phyloP scores from a whole-genome alignment of 2,329 filamentous ascomycete genomes.

The Botrytis aclada region DNA sequence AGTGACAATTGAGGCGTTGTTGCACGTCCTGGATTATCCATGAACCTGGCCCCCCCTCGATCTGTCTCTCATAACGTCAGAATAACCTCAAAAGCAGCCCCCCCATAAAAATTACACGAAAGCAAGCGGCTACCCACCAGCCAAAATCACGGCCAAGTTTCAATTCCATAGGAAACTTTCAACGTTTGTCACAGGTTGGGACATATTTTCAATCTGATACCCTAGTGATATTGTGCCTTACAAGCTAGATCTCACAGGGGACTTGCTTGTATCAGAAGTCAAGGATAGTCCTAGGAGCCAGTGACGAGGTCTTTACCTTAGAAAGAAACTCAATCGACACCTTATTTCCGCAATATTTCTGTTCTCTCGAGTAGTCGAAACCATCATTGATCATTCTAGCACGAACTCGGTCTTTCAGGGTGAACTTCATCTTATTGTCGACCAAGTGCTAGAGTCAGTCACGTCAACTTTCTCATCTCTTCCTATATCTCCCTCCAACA shows the following conservation, averaged over 20 bases:
- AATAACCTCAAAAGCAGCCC: slow-evolving; percentile 3
- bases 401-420: not conserved
- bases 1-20: not conserved
- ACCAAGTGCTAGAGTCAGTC: slow-evolving; percentile 2
- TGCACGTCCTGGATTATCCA: not conserved
- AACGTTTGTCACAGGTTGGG: slow-evolving; percentile 16
- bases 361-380: slow-evolving; percentile 10
- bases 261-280: slow-evolving; percentile 31
- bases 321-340: slow-evolving; percentile 5
- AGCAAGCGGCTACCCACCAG: not conserved
- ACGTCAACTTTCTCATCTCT: not conserved
- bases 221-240: slow-evolving; percentile 30
- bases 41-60: slow-evolving; percentile 3
- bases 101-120: slow-evolving; percentile 8
- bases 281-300: slow-evolving; percentile 34
- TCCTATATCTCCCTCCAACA: not conserved
- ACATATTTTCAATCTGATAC: slow-evolving; percentile 18
- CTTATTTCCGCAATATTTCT: slow-evolving; percentile 18
- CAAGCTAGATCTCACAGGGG: slow-evolving; percentile 31
- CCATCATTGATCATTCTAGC: slow-evolving; percentile 13
- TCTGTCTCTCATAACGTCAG: slow-evolving; percentile 3
- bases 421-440: slow-evolving; percentile 13
- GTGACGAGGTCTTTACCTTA: slow-evolving; percentile 30
- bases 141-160: slow-evolving; percentile 5
- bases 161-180: slow-evolving; percentile 10